A percentile compares a stretch with the other conserved stretches of the same genome.
phyloP scores from a whole-genome alignment of 2,329 filamentous ascomycete genomes.

The Penicillium sp. region DNA sequence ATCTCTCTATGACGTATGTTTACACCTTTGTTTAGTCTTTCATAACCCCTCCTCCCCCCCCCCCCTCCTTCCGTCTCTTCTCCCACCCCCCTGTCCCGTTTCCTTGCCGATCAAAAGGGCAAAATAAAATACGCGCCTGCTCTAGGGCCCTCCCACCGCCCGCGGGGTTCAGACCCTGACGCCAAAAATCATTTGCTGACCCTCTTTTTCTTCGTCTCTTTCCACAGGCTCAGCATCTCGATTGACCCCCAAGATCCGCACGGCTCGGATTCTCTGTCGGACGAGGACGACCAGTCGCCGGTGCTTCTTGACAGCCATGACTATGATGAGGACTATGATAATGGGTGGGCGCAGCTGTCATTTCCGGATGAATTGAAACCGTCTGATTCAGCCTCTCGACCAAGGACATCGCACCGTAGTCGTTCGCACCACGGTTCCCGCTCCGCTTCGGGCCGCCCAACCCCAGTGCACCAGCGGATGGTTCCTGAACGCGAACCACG shows the following conservation, averaged over 20 bases:
- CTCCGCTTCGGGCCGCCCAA: slow-evolving; percentile 44
- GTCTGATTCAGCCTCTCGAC: slow-evolving; percentile 52
- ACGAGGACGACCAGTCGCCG: slow-evolving; percentile 52
- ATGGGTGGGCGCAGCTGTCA: slow-evolving; percentile 44
- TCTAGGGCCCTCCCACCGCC: neutral
- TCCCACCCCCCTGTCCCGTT: neutral
- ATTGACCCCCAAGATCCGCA: slow-evolving; percentile 45
- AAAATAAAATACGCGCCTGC: no score
- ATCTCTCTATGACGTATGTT: slow-evolving; percentile 33
- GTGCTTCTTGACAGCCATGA: slow-evolving; percentile 50
- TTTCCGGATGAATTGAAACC: slow-evolving; percentile 53
- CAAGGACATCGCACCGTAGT: slow-evolving; percentile 46
- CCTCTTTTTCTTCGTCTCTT: slow-evolving; percentile 4
- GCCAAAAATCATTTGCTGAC: neutral
- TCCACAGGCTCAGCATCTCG: slow-evolving; percentile 47
- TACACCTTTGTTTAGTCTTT: slow-evolving; percentile 11
- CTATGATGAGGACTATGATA: slow-evolving; percentile 43
- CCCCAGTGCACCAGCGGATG: slow-evolving; percentile 42
- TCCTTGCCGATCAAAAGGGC: neutral
- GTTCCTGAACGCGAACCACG: slow-evolving; percentile 43
- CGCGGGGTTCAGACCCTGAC: neutral
- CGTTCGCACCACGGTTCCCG: slow-evolving; percentile 45
- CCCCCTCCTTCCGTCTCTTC: neutral
- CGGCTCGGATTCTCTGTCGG: slow-evolving; percentile 46
- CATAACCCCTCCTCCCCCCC: neutral